A percentile compares a stretch with the other conserved stretches of the same genome.
Evolutionary conservation across 345 rosid species (phyloP).

Genomic region (Heritiera littoralis): DNA sequence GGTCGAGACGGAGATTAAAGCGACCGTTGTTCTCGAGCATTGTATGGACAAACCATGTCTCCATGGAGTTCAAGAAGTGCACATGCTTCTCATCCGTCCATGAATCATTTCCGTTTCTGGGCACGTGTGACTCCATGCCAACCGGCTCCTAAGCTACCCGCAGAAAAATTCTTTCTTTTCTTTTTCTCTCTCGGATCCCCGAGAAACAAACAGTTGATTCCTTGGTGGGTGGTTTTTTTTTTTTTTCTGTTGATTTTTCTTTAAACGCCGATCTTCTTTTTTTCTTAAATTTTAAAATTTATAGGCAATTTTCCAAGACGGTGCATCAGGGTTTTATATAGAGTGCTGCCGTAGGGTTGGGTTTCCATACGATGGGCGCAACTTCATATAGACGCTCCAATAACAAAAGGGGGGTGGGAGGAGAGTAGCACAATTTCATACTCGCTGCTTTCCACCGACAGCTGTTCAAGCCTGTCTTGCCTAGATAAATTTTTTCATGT

Average conservation of each 20-base stretch:
- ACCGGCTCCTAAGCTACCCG: background rate
- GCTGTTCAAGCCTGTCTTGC: background rate
- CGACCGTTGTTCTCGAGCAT: conserved; percentile 31
- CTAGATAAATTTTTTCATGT: background rate
- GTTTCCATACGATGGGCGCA: background rate
- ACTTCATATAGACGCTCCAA: background rate
- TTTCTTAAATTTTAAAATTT: background rate
- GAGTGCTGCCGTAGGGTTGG: background rate
- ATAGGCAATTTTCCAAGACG: background rate
- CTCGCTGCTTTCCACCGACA: background rate
- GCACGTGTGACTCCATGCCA: conserved; percentile 11
- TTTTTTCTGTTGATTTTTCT: background rate
- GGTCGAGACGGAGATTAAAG: conserved; percentile 36
- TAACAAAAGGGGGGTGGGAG: background rate
- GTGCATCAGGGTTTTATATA: background rate
- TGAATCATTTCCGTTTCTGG: background rate
- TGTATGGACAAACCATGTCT: conserved; percentile 42
- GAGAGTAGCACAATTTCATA: background rate
- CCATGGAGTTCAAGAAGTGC: conserved; percentile 38
- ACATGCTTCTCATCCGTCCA: conserved; percentile 52
- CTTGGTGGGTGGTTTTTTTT: background rate
- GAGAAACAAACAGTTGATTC: conserved; percentile 12
- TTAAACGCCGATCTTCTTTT: background rate
- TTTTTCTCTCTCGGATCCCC: background rate
- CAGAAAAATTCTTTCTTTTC: background rate